Base-by-base conservation (phyloP, 345 rosid genomes). In the Eucalyptus victrix region DNA sequence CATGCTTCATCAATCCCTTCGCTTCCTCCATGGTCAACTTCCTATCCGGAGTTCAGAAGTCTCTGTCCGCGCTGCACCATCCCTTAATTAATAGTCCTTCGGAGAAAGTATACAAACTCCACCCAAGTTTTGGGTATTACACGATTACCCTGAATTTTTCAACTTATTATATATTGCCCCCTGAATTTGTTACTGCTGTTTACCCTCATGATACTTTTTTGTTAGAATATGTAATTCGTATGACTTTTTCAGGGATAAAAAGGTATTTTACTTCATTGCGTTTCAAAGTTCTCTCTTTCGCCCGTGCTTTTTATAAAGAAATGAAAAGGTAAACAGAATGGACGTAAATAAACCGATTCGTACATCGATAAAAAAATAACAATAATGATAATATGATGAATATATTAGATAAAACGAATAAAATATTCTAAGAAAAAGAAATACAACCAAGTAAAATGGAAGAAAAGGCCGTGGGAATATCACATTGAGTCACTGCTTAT, bases 1-100 rank as follows among this genome's bases (percentile, higher is more conserved):
- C 56, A 91, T 97, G 99, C 93, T 96, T 96, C 94, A 95, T 95
- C 26, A 94, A 91, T 90, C 96, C 96, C 53, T 94, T 94, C 1
- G 92, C 93, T 94, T 95, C 98, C 91, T 92, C 99, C 99, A 96
- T 95, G 14, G 26, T 62, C 53, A 24, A 6, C 51, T 47, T 34
- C 60, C 83, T 21, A 72, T 37, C 23, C 83, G 9, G 81, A 18
- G 44, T 72, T 37, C 14, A 7, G 37, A 17, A 6, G 5, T 34
- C 11, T 2, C 26, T 6, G 26, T 37, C 45, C 83, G 4, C 15
- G 8, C 16, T 10, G 7, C 83, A 2, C 24, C 7, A 19, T 11
- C 28, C 28, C 5, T 37, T 11, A 5, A 37, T 21, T 37, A 0
- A 37, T 72, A 72, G 4, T 37, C 23, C 42, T 69, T 9, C 12